Evolutionary conservation across 345 rosid genomes (phyloP).

Genomic region (Salix arbutifolia): DNA sequence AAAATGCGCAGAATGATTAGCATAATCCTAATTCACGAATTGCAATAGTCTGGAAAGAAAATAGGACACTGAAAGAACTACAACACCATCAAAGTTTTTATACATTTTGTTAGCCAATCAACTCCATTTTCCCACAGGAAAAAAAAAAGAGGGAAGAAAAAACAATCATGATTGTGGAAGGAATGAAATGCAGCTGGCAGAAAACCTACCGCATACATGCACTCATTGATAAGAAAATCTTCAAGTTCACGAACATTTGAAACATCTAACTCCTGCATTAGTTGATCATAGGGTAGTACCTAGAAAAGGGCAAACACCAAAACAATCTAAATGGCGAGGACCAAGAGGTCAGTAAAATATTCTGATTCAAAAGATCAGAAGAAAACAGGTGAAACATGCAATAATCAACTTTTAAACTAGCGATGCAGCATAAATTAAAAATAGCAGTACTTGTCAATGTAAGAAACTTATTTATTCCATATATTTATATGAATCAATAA

Average conservation of each 20-base stretch:
- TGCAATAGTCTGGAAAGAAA: neutral
- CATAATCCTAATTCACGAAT: neutral
- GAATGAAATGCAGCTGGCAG: conserved; percentile 9
- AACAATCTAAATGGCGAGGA: neutral
- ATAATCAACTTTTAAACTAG: neutral
- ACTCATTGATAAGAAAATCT: conserved; percentile 95
- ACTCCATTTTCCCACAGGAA: neutral
- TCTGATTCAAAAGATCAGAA: neutral
- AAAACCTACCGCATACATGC: conserved; percentile 85
- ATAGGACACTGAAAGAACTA: neutral
- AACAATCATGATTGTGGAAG: neutral
- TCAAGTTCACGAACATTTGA: conserved; percentile 94
- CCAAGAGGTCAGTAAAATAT: neutral
- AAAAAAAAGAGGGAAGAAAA: neutral
- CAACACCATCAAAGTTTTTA: neutral
- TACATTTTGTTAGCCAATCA: neutral
- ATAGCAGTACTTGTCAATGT: neutral
- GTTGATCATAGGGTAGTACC: conserved; percentile 81
- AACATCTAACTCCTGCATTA: conserved; percentile 87
- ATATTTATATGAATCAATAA: neutral
- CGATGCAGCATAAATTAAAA: neutral
- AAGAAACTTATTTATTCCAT: neutral
- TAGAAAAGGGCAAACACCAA: conserved; percentile 19
- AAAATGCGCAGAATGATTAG: neutral
- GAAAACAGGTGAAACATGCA: neutral